phyloP scores from a whole-genome alignment of 371 early-diverging fungal genomes.

The Gilbertella persicaria region DNA sequence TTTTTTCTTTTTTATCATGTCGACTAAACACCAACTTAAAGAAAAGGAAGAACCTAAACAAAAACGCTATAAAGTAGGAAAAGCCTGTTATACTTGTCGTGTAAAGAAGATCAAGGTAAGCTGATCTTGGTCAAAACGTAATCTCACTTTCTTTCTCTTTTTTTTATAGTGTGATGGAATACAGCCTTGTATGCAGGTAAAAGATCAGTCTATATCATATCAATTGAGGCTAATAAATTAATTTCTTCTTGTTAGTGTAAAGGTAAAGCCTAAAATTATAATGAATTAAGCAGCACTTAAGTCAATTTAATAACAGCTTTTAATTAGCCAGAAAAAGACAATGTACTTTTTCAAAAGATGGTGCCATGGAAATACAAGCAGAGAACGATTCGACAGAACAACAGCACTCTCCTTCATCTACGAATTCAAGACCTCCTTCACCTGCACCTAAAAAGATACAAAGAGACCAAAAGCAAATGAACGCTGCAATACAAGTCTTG shows the following conservation, averaged over 20 bases:
- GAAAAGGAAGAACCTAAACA: constrained; percentile 6
- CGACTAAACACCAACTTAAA: neutral
- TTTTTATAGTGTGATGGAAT: constrained; percentile 47
- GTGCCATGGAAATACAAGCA: constrained; percentile 8
- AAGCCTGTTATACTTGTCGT: constrained; percentile 43
- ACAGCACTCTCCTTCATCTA: neutral
- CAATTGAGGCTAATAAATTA: too few relatives aligned
- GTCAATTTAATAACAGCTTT: neutral
- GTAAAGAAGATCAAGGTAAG: constrained; percentile 45
- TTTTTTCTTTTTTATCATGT: neutral
- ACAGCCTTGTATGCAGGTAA: constrained; percentile 60
- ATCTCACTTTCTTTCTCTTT: neutral
- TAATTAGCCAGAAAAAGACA: constrained; percentile 25
- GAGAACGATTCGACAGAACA: constrained; percentile 1
- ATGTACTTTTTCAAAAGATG: constrained; percentile 35
- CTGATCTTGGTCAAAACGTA: neutral
- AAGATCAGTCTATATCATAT: neutral
- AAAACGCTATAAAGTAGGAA: constrained; percentile 36
- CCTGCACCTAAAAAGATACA: neutral
- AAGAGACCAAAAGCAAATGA: neutral
- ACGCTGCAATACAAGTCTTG: constrained; percentile 7
- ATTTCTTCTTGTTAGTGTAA: constrained; percentile 18
- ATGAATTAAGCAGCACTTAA: too few relatives aligned
- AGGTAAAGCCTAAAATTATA: constrained; percentile 7
- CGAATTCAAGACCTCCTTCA: neutral